A percentile compares a stretch with the other conserved stretches of the same genome.
Evolutionary conservation across 2,329 filamentous ascomycete species (phyloP).

Genomic region (Phaeoacremonium minimum): DNA sequence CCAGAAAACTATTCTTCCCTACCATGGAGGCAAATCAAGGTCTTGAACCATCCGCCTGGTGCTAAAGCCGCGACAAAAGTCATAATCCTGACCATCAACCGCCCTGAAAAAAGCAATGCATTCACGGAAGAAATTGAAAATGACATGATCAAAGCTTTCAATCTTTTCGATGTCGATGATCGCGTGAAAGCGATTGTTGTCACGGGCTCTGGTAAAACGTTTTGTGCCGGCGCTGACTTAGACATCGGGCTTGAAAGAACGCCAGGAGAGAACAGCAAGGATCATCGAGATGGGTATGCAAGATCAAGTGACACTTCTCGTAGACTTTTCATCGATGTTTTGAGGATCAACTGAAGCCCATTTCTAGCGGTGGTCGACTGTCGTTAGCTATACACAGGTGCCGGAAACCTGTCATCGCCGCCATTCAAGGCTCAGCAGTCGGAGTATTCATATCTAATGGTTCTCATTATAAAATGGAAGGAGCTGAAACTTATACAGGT

Average conservation of each 20-base stretch:
- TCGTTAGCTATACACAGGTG: slow-evolving; percentile 52
- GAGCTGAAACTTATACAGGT: no score
- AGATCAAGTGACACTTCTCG: no score
- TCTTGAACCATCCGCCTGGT: slow-evolving; percentile 1
- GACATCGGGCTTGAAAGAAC: slow-evolving; percentile 22
- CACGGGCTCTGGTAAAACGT: slow-evolving; percentile 28
- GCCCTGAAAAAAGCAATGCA: slow-evolving; percentile 51
- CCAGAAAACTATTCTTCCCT: not conserved
- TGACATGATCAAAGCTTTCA: slow-evolving; percentile 40
- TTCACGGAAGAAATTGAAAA: slow-evolving; percentile 48
- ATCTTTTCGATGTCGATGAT: slow-evolving; percentile 23
- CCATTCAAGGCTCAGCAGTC: slow-evolving; percentile 55
- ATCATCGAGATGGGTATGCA: no score
- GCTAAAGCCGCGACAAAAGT: slow-evolving; percentile 31
- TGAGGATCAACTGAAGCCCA: no score
- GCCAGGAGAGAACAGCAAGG: no score
- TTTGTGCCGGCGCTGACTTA: slow-evolving; percentile 31
- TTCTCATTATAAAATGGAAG: no score
- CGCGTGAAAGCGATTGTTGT: slow-evolving; percentile 29
- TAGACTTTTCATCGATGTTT: no score
- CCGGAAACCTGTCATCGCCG: slow-evolving; percentile 53
- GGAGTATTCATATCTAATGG: no score
- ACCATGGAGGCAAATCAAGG: not conserved
- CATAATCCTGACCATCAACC: slow-evolving; percentile 45
- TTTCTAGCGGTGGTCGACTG: slow-evolving; percentile 48